Evolutionary conservation across 2,329 filamentous ascomycete genomes (phyloP).

Genomic region (Bretziella fagacearum): DNA sequence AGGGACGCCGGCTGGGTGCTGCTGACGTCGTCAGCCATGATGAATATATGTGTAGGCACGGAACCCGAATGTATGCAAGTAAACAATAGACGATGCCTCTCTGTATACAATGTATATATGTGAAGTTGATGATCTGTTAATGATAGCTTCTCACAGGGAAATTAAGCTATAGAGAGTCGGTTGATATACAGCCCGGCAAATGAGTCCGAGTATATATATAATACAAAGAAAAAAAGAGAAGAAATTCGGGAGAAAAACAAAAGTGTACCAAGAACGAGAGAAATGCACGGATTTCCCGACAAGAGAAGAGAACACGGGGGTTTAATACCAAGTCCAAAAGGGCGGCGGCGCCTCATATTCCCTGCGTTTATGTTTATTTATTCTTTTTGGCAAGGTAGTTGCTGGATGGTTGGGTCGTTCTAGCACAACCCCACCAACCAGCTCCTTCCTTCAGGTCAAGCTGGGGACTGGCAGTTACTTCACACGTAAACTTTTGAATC

Average conservation of each 20-base stretch:
- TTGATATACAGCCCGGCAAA: background rate
- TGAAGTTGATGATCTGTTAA: background rate
- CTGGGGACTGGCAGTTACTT: background rate
- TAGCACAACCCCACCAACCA: background rate
- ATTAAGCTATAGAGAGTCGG: background rate
- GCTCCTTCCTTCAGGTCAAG: background rate
- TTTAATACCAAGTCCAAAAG: conserved; percentile 1
- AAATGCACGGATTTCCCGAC: background rate
- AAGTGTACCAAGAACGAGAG: background rate
- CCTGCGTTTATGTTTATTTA: background rate
- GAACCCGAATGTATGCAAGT: background rate
- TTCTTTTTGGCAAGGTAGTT: background rate
- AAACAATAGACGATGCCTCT: background rate
- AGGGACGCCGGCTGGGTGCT: conserved; percentile 11
- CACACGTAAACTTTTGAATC: too few relatives aligned
- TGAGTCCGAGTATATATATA: too few relatives aligned
- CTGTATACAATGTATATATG: background rate
- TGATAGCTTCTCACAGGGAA: background rate
- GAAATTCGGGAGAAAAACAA: background rate
- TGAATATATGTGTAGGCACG: background rate
- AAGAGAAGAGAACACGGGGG: background rate
- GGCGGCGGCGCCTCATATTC: background rate
- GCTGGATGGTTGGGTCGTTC: background rate
- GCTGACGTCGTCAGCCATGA: conserved; percentile 10
- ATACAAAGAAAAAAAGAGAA: background rate